These are phyloP conservation scores for Chalaropsis ovoidea DNA, from an alignment of 2,329 filamentous ascomycete species.

Conservation along the genomic window DNA sequence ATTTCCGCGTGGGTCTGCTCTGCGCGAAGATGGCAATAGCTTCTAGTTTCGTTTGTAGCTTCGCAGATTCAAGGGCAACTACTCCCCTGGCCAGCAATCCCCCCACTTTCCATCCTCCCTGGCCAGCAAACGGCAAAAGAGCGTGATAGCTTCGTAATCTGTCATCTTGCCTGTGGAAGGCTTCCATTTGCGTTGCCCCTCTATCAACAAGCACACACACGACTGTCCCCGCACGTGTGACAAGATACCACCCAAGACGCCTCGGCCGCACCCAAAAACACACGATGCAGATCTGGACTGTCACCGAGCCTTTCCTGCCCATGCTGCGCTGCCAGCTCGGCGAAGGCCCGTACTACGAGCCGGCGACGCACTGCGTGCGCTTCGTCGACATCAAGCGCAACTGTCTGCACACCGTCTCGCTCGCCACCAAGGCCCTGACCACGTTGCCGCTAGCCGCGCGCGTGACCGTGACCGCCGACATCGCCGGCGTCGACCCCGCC, in stretches of 20 bases:
- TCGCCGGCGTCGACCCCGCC: constrained; percentile 51
- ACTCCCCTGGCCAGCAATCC: neutral
- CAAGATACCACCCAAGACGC: neutral
- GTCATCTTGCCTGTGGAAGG: neutral
- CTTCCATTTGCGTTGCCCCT: too few species aligned
- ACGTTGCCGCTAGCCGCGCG: constrained; percentile 48
- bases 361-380: constrained; percentile 53
- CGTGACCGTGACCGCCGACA: constrained; percentile 65
- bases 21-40: neutral
- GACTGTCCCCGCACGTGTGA: too few species aligned
- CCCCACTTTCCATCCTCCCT: neutral
- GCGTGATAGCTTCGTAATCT: neutral
- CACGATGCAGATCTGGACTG: constrained; percentile 41
- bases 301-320: constrained; percentile 46
- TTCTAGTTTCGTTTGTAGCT: neutral
- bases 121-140: neutral
- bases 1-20: neutral
- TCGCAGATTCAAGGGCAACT: neutral
- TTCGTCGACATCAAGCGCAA: constrained; percentile 77
- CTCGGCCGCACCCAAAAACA: too few species aligned
- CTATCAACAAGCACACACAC: too few species aligned
- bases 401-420: constrained; percentile 60
- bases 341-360: constrained; percentile 67
- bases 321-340: constrained; percentile 56
- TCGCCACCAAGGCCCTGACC: constrained; percentile 48